Conservation (phyloP, 371 early-diverging fungal genomes). For the Apophysomyces elegans region DNA sequence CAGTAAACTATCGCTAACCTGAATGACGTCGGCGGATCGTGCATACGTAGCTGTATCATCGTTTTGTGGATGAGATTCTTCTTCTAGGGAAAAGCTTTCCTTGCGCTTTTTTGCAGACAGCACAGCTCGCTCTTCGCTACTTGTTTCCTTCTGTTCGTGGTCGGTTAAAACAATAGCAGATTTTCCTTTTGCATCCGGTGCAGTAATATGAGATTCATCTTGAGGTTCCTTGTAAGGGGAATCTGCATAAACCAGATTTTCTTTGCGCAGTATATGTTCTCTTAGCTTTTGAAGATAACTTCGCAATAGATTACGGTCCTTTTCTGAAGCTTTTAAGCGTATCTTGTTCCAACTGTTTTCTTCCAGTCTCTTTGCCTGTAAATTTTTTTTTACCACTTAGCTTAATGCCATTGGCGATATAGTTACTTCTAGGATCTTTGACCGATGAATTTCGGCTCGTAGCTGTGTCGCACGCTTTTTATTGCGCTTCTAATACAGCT, state of each 20-base stretch:
- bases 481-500: too few relatives aligned
- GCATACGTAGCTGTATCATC: neutral
- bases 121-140: neutral
- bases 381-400: neutral
- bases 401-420: neutral
- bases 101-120: neutral
- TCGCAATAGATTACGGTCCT: slow-evolving; percentile 7
- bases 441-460: neutral
- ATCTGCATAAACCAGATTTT: neutral
- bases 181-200: slow-evolving; percentile 9
- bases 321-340: neutral
- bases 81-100: too few relatives aligned
- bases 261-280: slow-evolving; percentile 2
- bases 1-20: neutral
- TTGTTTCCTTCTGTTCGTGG: neutral
- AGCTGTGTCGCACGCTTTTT: too few relatives aligned
- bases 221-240: too few relatives aligned
- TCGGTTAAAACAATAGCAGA: neutral
- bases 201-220: neutral
- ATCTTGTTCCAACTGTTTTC: slow-evolving; percentile 12
- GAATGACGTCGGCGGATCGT: neutral
- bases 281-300: slow-evolving; percentile 5
- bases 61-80: neutral
- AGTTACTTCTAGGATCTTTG: neutral
- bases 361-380: slow-evolving; percentile 15